Evolutionary conservation across 345 rosid genomes (phyloP).

Genomic region (Limnanthes douglasii): DNA sequence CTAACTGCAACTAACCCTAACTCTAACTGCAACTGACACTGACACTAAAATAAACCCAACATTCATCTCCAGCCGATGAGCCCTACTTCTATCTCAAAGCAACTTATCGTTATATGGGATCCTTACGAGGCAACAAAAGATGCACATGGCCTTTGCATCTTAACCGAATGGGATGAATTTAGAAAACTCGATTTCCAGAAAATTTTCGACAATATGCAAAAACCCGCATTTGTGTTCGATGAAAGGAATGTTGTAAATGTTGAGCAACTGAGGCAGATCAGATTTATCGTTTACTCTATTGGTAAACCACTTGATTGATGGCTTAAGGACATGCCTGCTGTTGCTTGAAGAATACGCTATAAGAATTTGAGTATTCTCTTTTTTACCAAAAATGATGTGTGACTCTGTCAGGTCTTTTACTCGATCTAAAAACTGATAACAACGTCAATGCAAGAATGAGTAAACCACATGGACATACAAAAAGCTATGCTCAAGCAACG

Average conservation of each 20-base stretch:
- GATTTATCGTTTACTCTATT: constrained; percentile 61
- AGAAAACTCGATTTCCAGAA: constrained; percentile 34
- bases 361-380: no score
- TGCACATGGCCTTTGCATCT: constrained; percentile 47
- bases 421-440: no score
- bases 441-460: no score
- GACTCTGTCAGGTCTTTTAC: no score
- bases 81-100: constrained; percentile 22
- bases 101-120: constrained; percentile 32
- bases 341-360: constrained; percentile 15
- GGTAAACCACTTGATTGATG: constrained; percentile 22
- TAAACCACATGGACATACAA: no score
- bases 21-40: no score
- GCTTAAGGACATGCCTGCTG: constrained; percentile 16
- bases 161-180: constrained; percentile 66
- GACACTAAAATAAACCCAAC: no score
- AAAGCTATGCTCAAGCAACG: no score
- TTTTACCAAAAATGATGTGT: no score
- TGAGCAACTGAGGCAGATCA: constrained; percentile 51
- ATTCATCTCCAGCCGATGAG: constrained; percentile 49
- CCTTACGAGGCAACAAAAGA: constrained; percentile 48
- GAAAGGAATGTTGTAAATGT: constrained; percentile 52
- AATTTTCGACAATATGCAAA: constrained; percentile 26
- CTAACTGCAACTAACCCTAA: no score
- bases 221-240: constrained; percentile 59